Evolutionary conservation across 108 stramenopile genomes (phyloP).

Genomic region (Parietichytrium sp.): DNA sequence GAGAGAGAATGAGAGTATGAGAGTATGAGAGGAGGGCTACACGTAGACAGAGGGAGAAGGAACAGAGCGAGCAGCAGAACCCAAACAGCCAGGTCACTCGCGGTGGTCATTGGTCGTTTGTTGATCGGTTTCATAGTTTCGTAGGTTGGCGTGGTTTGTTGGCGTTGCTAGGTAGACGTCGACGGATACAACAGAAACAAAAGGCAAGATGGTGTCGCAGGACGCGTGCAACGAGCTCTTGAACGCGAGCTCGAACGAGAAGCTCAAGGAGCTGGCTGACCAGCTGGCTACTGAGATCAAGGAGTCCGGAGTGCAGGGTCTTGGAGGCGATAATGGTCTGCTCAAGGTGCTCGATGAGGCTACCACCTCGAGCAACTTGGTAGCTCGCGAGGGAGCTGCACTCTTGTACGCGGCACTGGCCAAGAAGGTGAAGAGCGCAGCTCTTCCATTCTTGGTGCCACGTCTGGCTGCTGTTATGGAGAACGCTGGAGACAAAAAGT

Average conservation of each 20-base stretch:
- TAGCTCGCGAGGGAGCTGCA: not conserved
- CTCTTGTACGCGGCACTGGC: not conserved
- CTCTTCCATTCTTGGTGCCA: not conserved
- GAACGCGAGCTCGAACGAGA: slow-evolving; percentile 23
- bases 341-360: slow-evolving; percentile 21
- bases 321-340: not conserved
- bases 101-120: too few species aligned
- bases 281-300: slow-evolving; percentile 23
- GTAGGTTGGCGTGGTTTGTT: too few species aligned
- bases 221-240: not conserved
- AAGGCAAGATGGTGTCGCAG: slow-evolving; percentile 38
- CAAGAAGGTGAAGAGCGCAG: slow-evolving; percentile 38
- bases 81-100: too few species aligned
- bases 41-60: too few species aligned
- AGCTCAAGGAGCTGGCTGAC: slow-evolving; percentile 35
- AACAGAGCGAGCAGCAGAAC: too few species aligned
- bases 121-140: too few species aligned
- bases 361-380: not conserved
- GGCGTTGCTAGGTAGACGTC: too few species aligned
- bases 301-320: slow-evolving; percentile 12
- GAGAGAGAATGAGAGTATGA: too few species aligned
- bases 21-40: too few species aligned
- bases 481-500: slow-evolving; percentile 30
- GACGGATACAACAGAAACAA: too few species aligned
- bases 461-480: slow-evolving; percentile 8